Evolutionary conservation across 495 filamentous ascomycete species (phyloP), one percentile per base, ranked within the genome.

Genomic region (Lophiostoma macrostomum): DNA sequence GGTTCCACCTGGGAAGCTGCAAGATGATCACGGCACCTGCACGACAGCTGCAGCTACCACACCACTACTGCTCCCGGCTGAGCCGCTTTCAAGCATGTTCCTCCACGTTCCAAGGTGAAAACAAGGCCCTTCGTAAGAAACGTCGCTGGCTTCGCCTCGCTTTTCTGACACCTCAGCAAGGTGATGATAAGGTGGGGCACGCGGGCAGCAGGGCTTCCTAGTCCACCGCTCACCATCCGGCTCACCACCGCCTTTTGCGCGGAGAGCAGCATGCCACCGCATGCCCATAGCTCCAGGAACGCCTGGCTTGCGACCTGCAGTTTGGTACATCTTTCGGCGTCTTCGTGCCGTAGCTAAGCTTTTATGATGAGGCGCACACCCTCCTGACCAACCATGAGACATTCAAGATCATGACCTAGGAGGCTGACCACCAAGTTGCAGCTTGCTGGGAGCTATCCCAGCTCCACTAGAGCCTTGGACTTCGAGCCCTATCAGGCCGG

Each of bases 371-470:
- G n/a, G n/a, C n/a, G n/a, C n/a, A n/a, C n/a, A n/a, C n/a, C n/a
- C n/a, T n/a, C n/a, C n/a, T n/a, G n/a, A n/a, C n/a, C n/a, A 50
- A 55, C 24, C 34, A 42, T 34, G 10, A 23, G 2, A 20, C 25
- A 14, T 10, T 39, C 40, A 18, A 58, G 43, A 45, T 37, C 53
- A 64, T 64, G 61, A 48, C 45, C 61, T 40, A 49, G 23, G 56
- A 53, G 50, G 52, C 56, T 53, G 52, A 53, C 34, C 51, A 41
- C 37, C 42, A 38, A 52, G 19, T 29, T 52, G 38, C 19, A 56
- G 50, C 53, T 49, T 44, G 39, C 32, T 24, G 35, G 53, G 53
- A 57, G 44, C 53, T 50, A 53, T 44, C 18, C 25, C 28, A 44
- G 46, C 36, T 46, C 32, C 41, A 30, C 27, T 23, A 25, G 34